These are phyloP conservation scores for Plenodomus lindquistii DNA, from an alignment of 2,329 filamentous ascomycete species.

Conservation along the genomic window DNA sequence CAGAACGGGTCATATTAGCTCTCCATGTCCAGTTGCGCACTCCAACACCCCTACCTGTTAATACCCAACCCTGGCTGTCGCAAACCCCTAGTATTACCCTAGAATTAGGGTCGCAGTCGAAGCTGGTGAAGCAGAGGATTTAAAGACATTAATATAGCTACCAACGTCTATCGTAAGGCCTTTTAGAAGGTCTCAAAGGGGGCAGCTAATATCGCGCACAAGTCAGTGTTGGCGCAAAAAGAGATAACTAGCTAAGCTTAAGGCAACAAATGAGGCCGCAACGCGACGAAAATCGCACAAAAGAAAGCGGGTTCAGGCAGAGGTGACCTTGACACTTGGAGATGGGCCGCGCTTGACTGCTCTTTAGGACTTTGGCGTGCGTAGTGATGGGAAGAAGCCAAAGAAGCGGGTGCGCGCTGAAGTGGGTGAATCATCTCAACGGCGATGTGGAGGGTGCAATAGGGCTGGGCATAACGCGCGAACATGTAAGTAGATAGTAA, in stretches of 20 bases:
- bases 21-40: conserved; percentile 28
- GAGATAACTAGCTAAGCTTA: conserved; percentile 6
- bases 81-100: conserved; percentile 18
- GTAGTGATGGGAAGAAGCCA: too few relatives aligned
- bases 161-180: conserved; percentile 7
- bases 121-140: conserved; percentile 9
- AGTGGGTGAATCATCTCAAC: background rate
- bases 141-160: conserved; percentile 11
- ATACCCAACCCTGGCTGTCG: conserved; percentile 13
- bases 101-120: conserved; percentile 15
- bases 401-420: background rate
- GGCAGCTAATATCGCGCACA: conserved; percentile 5
- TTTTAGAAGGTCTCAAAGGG: conserved; percentile 9
- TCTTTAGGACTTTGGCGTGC: too few relatives aligned
- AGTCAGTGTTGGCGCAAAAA: conserved; percentile 5
- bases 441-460: background rate
- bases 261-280: conserved; percentile 6
- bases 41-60: conserved; percentile 11
- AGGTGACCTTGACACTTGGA: conserved; percentile 3
- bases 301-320: conserved; percentile 5
- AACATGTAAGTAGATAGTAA: background rate
- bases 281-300: conserved; percentile 8
- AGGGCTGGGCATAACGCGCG: too few relatives aligned
- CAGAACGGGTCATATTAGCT: conserved; percentile 34
- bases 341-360: background rate